Conservation (phyloP, 1,284 basidiomycete genomes). For the Trametes hirsuta region DNA sequence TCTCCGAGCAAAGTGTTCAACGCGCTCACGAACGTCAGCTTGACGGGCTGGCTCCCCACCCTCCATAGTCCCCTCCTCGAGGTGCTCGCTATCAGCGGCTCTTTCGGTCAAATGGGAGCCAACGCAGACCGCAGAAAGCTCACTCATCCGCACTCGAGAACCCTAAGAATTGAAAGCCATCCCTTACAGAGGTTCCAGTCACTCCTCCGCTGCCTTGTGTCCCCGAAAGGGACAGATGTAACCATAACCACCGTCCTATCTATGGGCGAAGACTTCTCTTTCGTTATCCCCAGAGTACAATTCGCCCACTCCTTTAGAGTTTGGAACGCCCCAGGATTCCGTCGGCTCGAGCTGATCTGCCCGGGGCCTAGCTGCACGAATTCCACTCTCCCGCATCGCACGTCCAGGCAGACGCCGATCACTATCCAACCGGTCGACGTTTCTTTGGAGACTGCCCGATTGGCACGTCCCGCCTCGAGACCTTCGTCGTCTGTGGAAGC, state of each 20-base stretch:
- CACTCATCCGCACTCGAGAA: neutral
- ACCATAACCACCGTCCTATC: neutral
- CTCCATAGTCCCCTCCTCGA: neutral
- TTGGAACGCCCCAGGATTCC: neutral
- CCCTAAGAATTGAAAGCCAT: neutral
- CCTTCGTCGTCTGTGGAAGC: neutral
- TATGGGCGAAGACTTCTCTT: neutral
- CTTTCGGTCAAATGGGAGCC: neutral
- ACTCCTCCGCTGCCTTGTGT: neutral
- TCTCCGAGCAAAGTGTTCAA: neutral
- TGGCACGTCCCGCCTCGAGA: neutral
- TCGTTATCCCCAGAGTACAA: neutral
- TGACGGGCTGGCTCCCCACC: neutral
- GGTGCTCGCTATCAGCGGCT: neutral
- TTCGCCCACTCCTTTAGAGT: neutral
- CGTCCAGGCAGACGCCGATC: neutral
- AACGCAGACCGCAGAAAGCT: neutral
- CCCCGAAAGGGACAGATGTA: neutral
- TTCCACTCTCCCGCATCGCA: neutral
- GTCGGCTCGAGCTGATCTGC: neutral
- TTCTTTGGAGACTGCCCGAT: slow-evolving; percentile 2
- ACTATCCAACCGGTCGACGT: neutral
- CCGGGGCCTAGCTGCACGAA: neutral
- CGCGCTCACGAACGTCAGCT: neutral
- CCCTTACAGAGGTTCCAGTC: neutral